These are phyloP conservation scores for Neurospora sp. DNA, from an alignment of 495 filamentous ascomycete genomes.

Conservation along the genomic window DNA sequence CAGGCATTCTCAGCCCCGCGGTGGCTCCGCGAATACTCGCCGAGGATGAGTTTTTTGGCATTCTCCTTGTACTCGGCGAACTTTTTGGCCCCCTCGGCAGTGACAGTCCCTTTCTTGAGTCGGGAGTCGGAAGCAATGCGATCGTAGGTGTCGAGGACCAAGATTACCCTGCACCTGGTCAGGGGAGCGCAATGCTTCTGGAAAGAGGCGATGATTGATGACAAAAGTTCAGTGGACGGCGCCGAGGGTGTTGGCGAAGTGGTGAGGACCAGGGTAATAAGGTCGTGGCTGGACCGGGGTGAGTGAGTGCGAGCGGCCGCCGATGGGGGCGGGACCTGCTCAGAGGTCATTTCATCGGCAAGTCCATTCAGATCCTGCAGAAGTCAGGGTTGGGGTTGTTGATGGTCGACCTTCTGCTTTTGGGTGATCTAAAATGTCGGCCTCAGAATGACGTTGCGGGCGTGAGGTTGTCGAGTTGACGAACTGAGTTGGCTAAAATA, in stretches of 20 bases:
- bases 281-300: conserved; percentile 1
- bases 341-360: conserved; percentile 5
- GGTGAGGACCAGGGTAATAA: conserved; percentile 37
- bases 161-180: conserved; percentile 26
- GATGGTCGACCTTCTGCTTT: not conserved
- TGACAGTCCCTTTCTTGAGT: conserved; percentile 37
- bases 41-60: conserved; percentile 27
- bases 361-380: not conserved
- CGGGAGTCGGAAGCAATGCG: conserved; percentile 25
- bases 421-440: not conserved
- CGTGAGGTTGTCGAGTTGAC: not conserved
- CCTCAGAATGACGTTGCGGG: not conserved
- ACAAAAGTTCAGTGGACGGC: conserved; percentile 34
- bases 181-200: conserved; percentile 24
- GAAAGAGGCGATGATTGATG: conserved; percentile 29
- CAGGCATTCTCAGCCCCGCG: not conserved
- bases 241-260: conserved; percentile 40
- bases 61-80: conserved; percentile 32
- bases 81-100: conserved; percentile 24
- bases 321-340: not conserved
- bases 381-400: not conserved
- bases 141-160: conserved; percentile 38
- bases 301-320: not conserved
- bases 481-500: not conserved
- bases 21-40: conserved; percentile 12